Conservation (phyloP, 352 stramenopile genomes). For the Globisporangium emineosum region DNA sequence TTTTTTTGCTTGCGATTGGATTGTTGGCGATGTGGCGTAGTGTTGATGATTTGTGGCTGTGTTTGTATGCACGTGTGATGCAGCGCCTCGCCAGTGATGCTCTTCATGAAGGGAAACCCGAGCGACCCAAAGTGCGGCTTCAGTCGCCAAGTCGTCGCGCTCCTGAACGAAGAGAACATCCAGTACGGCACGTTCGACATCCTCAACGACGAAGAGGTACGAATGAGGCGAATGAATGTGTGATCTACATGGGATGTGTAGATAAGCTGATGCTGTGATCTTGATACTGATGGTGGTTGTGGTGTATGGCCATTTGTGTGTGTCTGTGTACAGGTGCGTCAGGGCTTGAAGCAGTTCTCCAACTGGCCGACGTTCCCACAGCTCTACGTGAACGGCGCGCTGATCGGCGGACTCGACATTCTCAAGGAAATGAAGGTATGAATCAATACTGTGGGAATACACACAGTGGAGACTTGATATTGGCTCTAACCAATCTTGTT, state of each 20-base stretch:
- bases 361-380: conserved; percentile 99
- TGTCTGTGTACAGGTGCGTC: conserved; percentile 67
- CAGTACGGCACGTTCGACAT: conserved; percentile 97
- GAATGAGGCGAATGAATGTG: background rate
- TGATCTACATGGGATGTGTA: background rate
- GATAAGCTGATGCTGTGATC: no score
- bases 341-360: conserved; percentile 95
- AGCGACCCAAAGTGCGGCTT: conserved; percentile 95
- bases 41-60: background rate
- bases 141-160: conserved; percentile 90
- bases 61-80: background rate
- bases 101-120: conserved; percentile 99
- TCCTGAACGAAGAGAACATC: conserved; percentile 92
- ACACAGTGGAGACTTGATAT: background rate
- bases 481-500: background rate
- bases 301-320: background rate
- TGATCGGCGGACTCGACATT: conserved; percentile 97
- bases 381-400: conserved; percentile 96
- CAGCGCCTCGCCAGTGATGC: conserved; percentile 90
- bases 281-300: background rate
- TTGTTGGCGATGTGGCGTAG: background rate
- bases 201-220: conserved; percentile 92
- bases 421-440: conserved; percentile 93
- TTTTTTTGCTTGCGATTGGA: no score
- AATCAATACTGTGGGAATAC: background rate